Percentiles rank a stretch among this genome's conserved stretches.
These are phyloP conservation scores for Mycena crocata DNA, from an alignment of 768 basidiomycete genomes.

Conservation along the genomic window DNA sequence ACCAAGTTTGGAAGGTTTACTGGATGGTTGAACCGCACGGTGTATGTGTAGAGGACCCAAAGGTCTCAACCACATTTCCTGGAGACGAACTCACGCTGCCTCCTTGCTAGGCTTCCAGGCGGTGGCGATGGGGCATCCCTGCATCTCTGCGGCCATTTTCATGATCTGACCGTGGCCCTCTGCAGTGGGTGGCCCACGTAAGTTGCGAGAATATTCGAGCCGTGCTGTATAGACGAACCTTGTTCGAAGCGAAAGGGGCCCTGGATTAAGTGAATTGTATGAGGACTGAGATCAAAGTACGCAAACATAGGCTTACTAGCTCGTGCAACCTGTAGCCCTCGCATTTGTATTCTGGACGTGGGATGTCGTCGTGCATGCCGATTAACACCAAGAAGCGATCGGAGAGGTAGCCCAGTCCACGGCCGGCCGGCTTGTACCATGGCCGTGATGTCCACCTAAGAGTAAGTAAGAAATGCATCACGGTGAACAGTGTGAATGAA, in stretches of 20 bases:
- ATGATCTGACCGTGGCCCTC: conserved; percentile 57
- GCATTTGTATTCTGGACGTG: conserved; percentile 52
- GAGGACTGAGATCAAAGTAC: neutral
- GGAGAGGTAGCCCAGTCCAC: conserved; percentile 37
- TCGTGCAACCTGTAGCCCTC: conserved; percentile 58
- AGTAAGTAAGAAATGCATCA: neutral
- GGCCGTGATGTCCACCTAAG: conserved; percentile 51
- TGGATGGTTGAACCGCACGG: too few species aligned
- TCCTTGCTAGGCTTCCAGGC: conserved; percentile 36
- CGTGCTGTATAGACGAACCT: conserved; percentile 36
- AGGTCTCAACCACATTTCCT: too few species aligned
- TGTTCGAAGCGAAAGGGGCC: conserved; percentile 53
- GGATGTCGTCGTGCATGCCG: conserved; percentile 51
- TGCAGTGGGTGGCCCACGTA: neutral
- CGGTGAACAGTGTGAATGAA: neutral
- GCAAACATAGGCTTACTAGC: conserved; percentile 43
- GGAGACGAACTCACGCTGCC: too few species aligned
- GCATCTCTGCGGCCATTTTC: conserved; percentile 52
- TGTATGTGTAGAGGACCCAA: too few species aligned
- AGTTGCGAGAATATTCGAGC: neutral
- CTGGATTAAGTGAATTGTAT: conserved; percentile 32
- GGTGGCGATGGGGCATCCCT: conserved; percentile 55
- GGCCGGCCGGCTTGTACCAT: conserved; percentile 59
- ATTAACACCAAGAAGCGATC: conserved; percentile 48
- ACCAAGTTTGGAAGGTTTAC: too few species aligned